phyloP scores from a whole-genome alignment of 345 rosid genomes.

The Aegle marmelos region DNA sequence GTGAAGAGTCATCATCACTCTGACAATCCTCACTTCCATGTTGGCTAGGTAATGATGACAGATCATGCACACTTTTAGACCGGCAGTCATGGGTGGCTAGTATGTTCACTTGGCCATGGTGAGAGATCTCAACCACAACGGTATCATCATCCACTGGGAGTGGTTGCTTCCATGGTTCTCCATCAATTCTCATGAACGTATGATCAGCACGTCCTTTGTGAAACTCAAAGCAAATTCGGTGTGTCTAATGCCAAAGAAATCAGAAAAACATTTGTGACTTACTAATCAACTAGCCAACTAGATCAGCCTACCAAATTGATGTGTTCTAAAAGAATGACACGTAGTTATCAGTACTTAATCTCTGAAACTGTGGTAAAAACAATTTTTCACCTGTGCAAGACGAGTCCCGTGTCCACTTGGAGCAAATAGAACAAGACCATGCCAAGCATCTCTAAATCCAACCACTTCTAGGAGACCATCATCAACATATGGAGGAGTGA shows the following conservation, averaged over 20 bases:
- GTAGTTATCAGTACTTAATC: neutral
- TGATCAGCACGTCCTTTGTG: conserved; percentile 68
- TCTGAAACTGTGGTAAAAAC: neutral
- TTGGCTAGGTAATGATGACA: conserved; percentile 19
- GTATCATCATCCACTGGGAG: conserved; percentile 68
- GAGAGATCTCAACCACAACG: conserved; percentile 79
- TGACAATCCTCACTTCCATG: conserved; percentile 34
- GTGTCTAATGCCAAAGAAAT: conserved; percentile 47
- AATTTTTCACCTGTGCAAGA: conserved; percentile 69
- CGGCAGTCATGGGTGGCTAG: conserved; percentile 72
- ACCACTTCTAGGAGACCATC: conserved; percentile 80
- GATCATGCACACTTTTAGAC: conserved; percentile 51
- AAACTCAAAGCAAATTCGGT: conserved; percentile 67
- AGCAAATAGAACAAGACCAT: conserved; percentile 74
- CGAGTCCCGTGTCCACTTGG: conserved; percentile 93
- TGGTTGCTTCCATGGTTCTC: conserved; percentile 94
- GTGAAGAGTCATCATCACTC: conserved; percentile 32
- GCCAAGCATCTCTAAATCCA: conserved; percentile 98
- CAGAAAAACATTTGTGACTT: neutral
- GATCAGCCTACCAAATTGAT: neutral
- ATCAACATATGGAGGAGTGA: conserved; percentile 84
- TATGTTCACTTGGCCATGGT: conserved; percentile 85
- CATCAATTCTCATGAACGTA: conserved; percentile 86
- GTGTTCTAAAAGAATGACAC: neutral
- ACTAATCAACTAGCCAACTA: neutral